These are phyloP conservation scores for Gilbertella persicaria DNA, from an alignment of 371 early-diverging fungal genomes.

Conservation along the genomic window DNA sequence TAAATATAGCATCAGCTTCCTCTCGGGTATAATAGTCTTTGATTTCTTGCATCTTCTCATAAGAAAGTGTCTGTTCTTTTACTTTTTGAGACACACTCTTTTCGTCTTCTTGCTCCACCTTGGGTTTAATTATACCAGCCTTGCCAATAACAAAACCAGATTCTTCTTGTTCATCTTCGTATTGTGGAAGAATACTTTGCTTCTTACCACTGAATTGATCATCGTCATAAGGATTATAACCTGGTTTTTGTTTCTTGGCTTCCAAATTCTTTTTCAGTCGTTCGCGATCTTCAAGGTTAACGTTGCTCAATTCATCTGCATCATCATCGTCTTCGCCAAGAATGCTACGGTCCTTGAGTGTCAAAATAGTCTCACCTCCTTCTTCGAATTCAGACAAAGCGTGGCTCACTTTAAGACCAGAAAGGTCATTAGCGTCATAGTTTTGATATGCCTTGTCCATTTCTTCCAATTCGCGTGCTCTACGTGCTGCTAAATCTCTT, in stretches of 20 bases:
- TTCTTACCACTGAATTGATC: slow-evolving; percentile 69
- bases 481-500: slow-evolving; percentile 54
- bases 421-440: slow-evolving; percentile 58
- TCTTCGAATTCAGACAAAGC: slow-evolving; percentile 69
- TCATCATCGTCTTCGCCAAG: slow-evolving; percentile 70
- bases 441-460: slow-evolving; percentile 39
- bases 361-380: slow-evolving; percentile 81
- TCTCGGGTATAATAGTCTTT: slow-evolving; percentile 87
- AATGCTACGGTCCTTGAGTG: slow-evolving; percentile 83
- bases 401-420: slow-evolving; percentile 82
- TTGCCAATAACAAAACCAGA: slow-evolving; percentile 53
- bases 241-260: slow-evolving; percentile 73
- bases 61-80: slow-evolving; percentile 62
- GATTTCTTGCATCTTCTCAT: slow-evolving; percentile 64
- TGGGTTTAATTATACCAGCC: slow-evolving; percentile 18
- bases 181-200: slow-evolving; percentile 74
- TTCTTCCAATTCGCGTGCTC: slow-evolving; percentile 50
- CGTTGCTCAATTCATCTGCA: slow-evolving; percentile 74
- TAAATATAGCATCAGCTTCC: slow-evolving; percentile 77
- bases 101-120: slow-evolving; percentile 25
- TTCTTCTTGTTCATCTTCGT: slow-evolving; percentile 74
- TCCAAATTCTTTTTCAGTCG: slow-evolving; percentile 70
- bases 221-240: slow-evolving; percentile 81
- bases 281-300: slow-evolving; percentile 72
- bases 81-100: slow-evolving; percentile 59